Evolutionary conservation across 2,329 filamentous ascomycete genomes (phyloP), one percentile per base, ranked within the genome.

Genomic region (Acrocalymma vagum): DNA sequence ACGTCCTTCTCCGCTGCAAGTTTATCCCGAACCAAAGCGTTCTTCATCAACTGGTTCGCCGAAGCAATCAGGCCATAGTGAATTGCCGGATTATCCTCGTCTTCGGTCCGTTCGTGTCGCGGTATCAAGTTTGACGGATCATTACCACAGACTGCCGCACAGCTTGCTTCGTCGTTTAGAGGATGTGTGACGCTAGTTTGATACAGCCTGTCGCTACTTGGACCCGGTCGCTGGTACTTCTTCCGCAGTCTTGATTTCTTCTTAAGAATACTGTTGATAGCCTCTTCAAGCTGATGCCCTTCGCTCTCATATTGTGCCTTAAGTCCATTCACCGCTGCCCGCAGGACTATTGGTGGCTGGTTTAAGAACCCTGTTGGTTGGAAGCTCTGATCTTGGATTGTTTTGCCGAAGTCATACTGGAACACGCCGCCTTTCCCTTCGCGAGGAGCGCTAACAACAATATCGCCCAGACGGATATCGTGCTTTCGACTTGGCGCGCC

Each of bases 181-280:
- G 46, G 29, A 36, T 52, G 42, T 3, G 23, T 15, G 30, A 57
- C 23, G n/a, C 22, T 24, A 22, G 48, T 20, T 30, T 42, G 18
- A 45, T 65, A 71, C 7, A 71, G 42, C 26, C 28, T 51, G 33
- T 72, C 66, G 21, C 39, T 60, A 9, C 23, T 46, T 24, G 26
- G 17, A n/a, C 48, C 45, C 23, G 60, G 67, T 24, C 55, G 51
- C 17, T 41, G 5, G 37, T 63, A 70, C 18, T 60, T 60, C 29
- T 36, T 46, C 23, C 36, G 38, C 17, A 69, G 35, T 35, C 50
- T 61, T 21, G 53, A 58, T 6, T 59, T 58, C 15, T 53, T 48
- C 7, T 60, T 21, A 3, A 70, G 45, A 21, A 24, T 8, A 15
- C 17, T 18, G 7, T 30, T 23, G n/a, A 38, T 38, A 4, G 17